Conservation (phyloP, 805 yeast species). For the Lachancea sp. region DNA sequence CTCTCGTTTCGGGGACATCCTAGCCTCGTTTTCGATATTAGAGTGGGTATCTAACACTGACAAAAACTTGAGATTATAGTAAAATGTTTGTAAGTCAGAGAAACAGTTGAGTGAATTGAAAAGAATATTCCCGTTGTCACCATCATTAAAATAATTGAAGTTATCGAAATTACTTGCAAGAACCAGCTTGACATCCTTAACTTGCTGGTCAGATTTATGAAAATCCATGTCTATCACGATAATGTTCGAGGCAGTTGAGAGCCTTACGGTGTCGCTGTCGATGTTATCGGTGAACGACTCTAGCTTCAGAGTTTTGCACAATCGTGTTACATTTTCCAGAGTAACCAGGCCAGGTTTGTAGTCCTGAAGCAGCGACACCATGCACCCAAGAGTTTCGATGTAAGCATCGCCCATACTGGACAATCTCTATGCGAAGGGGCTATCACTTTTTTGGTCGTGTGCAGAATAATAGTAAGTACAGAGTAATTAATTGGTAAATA, state of each 20-base stretch:
- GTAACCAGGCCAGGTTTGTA: conserved; percentile 32
- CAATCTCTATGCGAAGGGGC: background rate
- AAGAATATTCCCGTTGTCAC: conserved; percentile 25
- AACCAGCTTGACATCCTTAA: conserved; percentile 32
- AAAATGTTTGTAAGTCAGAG: conserved; percentile 27
- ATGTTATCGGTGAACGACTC: conserved; percentile 33
- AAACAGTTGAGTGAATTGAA: conserved; percentile 27
- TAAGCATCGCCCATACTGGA: conserved; percentile 23
- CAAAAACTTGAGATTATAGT: conserved; percentile 30
- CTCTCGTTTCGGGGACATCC: conserved; percentile 14
- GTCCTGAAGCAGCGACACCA: conserved; percentile 28
- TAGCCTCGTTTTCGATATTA: conserved; percentile 24
- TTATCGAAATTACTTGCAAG: conserved; percentile 34
- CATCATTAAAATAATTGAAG: conserved; percentile 29
- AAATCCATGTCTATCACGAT: conserved; percentile 35
- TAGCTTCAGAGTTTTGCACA: conserved; percentile 31
- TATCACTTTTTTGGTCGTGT: too few species aligned
- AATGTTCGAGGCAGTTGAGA: conserved; percentile 34
- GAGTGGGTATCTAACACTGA: conserved; percentile 30
- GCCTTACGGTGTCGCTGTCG: conserved; percentile 22
- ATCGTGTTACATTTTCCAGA: conserved; percentile 29
- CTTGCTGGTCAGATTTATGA: conserved; percentile 21
- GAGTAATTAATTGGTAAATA: too few species aligned
- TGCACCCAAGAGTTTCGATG: conserved; percentile 24
- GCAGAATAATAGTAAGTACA: too few species aligned